phyloP scores from a whole-genome alignment of 2,329 filamentous ascomycete species.

The Akanthomyces uredinophilus region DNA sequence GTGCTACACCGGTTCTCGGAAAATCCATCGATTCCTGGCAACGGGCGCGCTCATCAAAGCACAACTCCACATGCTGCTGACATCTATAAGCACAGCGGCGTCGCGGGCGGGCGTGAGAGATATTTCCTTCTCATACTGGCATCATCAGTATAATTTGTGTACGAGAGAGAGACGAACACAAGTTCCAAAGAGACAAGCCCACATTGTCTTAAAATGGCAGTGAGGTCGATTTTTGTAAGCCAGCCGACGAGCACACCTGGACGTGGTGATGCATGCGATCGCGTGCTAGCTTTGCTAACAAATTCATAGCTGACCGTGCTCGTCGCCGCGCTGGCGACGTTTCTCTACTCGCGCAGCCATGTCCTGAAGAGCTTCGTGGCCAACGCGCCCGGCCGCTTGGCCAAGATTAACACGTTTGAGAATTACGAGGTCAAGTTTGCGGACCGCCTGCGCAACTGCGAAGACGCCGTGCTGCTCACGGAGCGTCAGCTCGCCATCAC shows the following conservation, averaged over 20 bases:
- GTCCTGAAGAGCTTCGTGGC: conserved; percentile 21
- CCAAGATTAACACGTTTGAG: conserved; percentile 23
- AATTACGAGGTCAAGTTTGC: conserved; percentile 30
- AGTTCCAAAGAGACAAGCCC: too few species aligned
- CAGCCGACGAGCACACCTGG: not conserved
- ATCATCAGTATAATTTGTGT: too few species aligned
- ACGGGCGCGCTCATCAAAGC: too few species aligned
- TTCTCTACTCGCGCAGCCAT: conserved; percentile 17
- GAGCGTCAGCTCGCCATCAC: conserved; percentile 31
- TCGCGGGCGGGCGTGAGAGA: too few species aligned
- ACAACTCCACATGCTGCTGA: too few species aligned
- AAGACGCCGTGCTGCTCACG: conserved; percentile 35
- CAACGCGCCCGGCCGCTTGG: conserved; percentile 28
- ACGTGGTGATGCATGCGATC: not conserved
- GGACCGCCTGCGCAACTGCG: conserved; percentile 34
- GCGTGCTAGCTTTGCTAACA: not conserved
- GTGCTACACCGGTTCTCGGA: too few species aligned
- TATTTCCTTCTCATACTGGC: too few species aligned
- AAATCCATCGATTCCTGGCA: too few species aligned
- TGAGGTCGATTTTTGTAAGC: not conserved
- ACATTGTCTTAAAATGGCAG: not conserved
- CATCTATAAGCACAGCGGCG: too few species aligned
- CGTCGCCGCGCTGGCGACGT: conserved; percentile 13
- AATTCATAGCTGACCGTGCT: not conserved
- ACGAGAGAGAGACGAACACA: too few species aligned